These are phyloP conservation scores for Thalia dealbata DNA, from an alignment of 176 grass and related monocot species.

Conservation along the genomic window DNA sequence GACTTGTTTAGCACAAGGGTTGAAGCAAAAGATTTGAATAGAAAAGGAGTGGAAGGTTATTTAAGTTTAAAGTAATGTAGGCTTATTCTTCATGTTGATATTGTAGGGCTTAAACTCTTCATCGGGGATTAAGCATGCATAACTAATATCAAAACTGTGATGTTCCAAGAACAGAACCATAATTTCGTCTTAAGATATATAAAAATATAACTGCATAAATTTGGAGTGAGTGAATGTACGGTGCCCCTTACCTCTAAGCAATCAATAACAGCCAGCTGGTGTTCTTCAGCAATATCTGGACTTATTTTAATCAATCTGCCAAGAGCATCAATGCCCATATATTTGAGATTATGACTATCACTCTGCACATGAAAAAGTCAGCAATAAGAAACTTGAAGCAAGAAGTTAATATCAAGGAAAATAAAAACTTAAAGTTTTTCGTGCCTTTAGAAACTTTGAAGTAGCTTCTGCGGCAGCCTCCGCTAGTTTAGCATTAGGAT, in stretches of 20 bases:
- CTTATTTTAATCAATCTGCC: slow-evolving; percentile 91
- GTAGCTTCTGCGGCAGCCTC: slow-evolving; percentile 89
- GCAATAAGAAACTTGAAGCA: not conserved
- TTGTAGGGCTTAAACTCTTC: too few relatives aligned
- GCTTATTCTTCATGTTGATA: too few relatives aligned
- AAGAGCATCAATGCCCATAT: slow-evolving; percentile 98
- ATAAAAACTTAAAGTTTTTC: not conserved
- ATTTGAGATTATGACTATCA: slow-evolving; percentile 98
- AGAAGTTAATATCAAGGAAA: not conserved
- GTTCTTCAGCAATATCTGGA: slow-evolving; percentile 98
- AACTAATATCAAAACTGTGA: too few relatives aligned
- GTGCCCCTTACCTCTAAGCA: slow-evolving; percentile 77
- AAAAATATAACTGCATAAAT: not conserved
- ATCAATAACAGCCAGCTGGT: slow-evolving; percentile 96
- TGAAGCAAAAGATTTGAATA: too few relatives aligned
- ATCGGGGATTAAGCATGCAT: too few relatives aligned
- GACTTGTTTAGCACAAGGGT: too few relatives aligned
- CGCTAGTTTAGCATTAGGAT: slow-evolving; percentile 77
- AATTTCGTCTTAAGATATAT: too few relatives aligned
- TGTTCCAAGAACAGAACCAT: too few relatives aligned
- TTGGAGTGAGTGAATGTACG: not conserved
- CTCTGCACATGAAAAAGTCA: slow-evolving; percentile 42
- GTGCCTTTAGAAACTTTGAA: slow-evolving; percentile 96
- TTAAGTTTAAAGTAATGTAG: too few relatives aligned
- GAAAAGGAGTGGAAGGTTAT: too few relatives aligned